A percentile compares a stretch with the other conserved stretches of the same genome.
Evolutionary conservation across 176 grass and related monocot genomes (phyloP).

Genomic region (Avena atlantica): DNA sequence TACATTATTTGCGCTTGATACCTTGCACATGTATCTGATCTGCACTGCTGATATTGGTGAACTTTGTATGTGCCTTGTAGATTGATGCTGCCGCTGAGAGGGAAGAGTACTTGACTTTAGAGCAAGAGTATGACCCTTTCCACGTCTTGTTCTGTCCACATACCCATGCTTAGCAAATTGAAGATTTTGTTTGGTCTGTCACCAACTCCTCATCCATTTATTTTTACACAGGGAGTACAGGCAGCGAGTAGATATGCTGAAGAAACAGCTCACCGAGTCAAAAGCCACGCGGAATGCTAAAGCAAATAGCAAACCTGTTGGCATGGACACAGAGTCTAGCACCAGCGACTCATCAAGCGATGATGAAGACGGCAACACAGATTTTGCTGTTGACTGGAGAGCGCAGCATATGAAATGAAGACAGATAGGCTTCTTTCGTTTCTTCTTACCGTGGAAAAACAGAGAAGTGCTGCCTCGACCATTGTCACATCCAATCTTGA

Average conservation of each 20-base stretch:
- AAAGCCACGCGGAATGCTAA: conserved; percentile 49
- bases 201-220: background rate
- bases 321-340: conserved; percentile 47
- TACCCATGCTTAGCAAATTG: conserved; percentile 17
- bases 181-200: background rate
- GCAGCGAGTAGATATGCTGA: conserved; percentile 56
- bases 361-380: conserved; percentile 46
- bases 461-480: background rate
- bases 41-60: conserved; percentile 31
- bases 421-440: background rate
- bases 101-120: conserved; percentile 77
- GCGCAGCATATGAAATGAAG: conserved; percentile 66
- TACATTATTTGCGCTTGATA: background rate
- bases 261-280: conserved; percentile 55
- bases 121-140: conserved; percentile 66
- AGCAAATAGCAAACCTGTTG: conserved; percentile 45
- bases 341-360: conserved; percentile 53
- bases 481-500: background rate
- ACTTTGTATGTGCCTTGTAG: conserved; percentile 48
- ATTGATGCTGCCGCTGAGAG: conserved; percentile 97
- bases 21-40: conserved; percentile 5
- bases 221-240: conserved; percentile 55
- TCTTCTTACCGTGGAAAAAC: background rate
- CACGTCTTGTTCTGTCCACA: background rate
- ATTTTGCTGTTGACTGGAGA: conserved; percentile 70